Conservation (phyloP, 352 stramenopile genomes). For the Thalassiosira livingstoniorum region DNA sequence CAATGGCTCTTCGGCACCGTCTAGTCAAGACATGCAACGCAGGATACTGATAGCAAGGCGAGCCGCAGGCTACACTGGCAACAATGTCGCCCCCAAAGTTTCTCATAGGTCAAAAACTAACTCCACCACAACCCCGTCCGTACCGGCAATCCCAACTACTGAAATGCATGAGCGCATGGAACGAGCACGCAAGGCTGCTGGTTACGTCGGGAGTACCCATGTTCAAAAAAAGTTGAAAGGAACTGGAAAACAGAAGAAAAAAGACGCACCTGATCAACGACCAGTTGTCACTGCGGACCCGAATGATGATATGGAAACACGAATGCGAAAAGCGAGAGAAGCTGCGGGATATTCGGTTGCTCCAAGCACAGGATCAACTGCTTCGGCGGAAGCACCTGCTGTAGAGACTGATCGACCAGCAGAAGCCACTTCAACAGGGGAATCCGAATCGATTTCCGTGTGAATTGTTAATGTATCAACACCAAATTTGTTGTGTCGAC, state of each 20-base stretch:
- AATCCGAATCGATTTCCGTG: too few species aligned
- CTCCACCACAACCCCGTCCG: background rate
- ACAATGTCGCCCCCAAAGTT: background rate
- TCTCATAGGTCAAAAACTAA: background rate
- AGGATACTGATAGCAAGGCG: background rate
- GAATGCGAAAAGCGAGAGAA: background rate
- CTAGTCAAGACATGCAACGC: background rate
- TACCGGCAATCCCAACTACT: too few species aligned
- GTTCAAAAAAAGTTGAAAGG: slow-evolving; percentile 3
- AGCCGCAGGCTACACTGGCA: background rate
- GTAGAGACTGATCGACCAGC: too few species aligned
- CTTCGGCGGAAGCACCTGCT: too few species aligned
- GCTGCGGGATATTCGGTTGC: slow-evolving; percentile 2
- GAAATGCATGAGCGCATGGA: background rate
- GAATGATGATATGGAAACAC: background rate
- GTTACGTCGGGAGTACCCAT: background rate
- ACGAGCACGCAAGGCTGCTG: background rate
- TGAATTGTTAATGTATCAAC: too few species aligned
- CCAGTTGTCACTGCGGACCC: background rate
- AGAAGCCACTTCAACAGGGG: too few species aligned
- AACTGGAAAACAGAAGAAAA: too few species aligned
- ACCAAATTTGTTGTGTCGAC: too few species aligned
- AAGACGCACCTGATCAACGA: too few species aligned
- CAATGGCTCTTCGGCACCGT: background rate
- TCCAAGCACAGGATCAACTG: too few species aligned